Evolutionary conservation across 352 stramenopile species (phyloP), one percentile per base, ranked within the genome.

Genomic region (Pythium volutum): DNA sequence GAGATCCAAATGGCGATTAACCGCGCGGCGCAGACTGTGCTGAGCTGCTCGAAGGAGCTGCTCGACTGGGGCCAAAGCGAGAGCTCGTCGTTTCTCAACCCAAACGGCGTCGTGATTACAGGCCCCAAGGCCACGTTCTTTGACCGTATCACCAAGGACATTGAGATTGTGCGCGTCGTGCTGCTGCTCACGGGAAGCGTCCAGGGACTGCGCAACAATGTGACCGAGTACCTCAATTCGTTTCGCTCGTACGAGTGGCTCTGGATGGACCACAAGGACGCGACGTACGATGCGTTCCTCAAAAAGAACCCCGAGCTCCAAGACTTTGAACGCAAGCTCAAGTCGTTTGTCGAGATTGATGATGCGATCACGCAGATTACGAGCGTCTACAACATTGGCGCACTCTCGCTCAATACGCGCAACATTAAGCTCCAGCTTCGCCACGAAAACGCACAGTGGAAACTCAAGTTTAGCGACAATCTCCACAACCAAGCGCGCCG

Each of bases 1-100:
- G 95, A 98, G 34, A 99, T 99, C 62, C 97, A 99, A 65, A 75
- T 97, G 18, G 98, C 95, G 27, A 98, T 99, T 62, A 99, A 99
- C 74, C 93, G 96, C 55, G 96, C 93, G 10, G 97, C 97, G 2
- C 90, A 98, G 64, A 98, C 97, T 0, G 96, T 99, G 54, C 76
- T 99, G 12, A 93, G 89, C 47, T 98, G 96, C 73, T 98, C 98
- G 42, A 99, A 98, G 50, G 92, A 97, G 62, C 74, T 99, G 33
- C 69, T 96, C 9, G 94, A 99, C 59, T 99, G 97, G 97, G 89
- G 89, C 4, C 85, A 96, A 31, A 90, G 66, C 29, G 87, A 95
- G 66, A 71, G 69, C 31, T 76, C 73, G 0, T 60, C 69, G 3
- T 65, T 71, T 36, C 33, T 62, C 18, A 66, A 55, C 23, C 70